phyloP scores from a whole-genome alignment of 2,329 filamentous ascomycete genomes.

The Balansia obtecta region DNA sequence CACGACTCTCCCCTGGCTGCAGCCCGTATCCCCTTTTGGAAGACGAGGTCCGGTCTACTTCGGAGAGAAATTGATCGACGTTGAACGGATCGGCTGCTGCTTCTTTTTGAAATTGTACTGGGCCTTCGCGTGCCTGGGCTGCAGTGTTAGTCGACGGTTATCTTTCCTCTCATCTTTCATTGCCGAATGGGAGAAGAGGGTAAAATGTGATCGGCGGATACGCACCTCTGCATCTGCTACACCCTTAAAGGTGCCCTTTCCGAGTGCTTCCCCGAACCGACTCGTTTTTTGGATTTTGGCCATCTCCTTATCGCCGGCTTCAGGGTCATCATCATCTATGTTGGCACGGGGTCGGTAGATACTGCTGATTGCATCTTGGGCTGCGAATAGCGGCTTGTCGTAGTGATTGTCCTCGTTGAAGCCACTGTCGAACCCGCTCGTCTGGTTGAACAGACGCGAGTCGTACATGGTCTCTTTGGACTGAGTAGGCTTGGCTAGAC shows the following conservation, averaged over 20 bases:
- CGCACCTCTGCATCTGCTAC: conserved; percentile 68
- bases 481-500: conserved; percentile 87
- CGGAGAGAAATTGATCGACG: conserved; percentile 84
- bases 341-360: conserved; percentile 79
- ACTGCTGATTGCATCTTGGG: conserved; percentile 85
- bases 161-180: neutral
- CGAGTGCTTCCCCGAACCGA: conserved; percentile 75
- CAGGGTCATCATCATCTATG: conserved; percentile 66
- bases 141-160: conserved; percentile 17
- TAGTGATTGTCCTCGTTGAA: conserved; percentile 98
- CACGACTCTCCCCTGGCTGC: conserved; percentile 48
- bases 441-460: conserved; percentile 87
- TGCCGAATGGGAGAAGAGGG: neutral
- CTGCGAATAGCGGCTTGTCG: conserved; percentile 93
- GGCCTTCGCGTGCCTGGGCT: conserved; percentile 62
- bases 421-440: conserved; percentile 76
- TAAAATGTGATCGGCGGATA: conserved; percentile 7
- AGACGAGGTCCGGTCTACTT: conserved; percentile 52
- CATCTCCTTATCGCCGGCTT: conserved; percentile 70
- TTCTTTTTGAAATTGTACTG: conserved; percentile 94
- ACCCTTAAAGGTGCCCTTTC: conserved; percentile 84
- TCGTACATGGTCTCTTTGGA: conserved; percentile 94
- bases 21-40: conserved; percentile 67
- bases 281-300: conserved; percentile 76
- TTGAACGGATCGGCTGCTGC: conserved; percentile 69